These are phyloP conservation scores for Scedosporium boydii DNA, from an alignment of 2,329 filamentous ascomycete genomes.

Conservation along the genomic window DNA sequence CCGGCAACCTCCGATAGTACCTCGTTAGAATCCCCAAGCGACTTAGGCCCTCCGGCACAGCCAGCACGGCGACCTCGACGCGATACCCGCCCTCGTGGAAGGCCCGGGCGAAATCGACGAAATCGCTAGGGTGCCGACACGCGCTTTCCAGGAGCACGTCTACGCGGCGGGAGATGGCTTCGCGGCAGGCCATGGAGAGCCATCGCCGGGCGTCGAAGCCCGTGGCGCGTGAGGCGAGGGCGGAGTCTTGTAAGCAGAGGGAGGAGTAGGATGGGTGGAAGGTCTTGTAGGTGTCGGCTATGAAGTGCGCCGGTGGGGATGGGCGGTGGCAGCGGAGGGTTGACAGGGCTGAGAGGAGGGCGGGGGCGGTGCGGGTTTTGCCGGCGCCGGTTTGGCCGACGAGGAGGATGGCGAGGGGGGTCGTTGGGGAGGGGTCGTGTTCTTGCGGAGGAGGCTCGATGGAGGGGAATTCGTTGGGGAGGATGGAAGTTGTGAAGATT, in stretches of 20 bases:
- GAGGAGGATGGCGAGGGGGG: conserved; percentile 30
- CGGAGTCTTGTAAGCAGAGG: conserved; percentile 15
- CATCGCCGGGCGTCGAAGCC: conserved; percentile 32
- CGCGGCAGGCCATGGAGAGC: conserved; percentile 28
- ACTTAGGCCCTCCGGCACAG: conserved; percentile 30
- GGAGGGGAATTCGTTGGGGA: conserved; percentile 23
- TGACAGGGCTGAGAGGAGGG: conserved; percentile 23
- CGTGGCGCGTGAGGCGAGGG: conserved; percentile 27
- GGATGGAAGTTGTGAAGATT: conserved; percentile 21
- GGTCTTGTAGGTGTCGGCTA: conserved; percentile 39
- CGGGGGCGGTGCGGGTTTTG: conserved; percentile 33
- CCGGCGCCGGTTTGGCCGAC: conserved; percentile 40
- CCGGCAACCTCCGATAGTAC: conserved; percentile 25
- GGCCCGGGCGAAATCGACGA: conserved; percentile 22
- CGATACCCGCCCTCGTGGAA: conserved; percentile 25
- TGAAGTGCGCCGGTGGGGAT: conserved; percentile 25
- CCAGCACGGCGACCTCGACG: conserved; percentile 30
- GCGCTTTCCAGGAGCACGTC: conserved; percentile 35
- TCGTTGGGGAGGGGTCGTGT: not conserved
- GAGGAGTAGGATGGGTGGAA: conserved; percentile 33
- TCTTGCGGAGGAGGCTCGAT: conserved; percentile 5
- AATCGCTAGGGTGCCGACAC: conserved; percentile 32
- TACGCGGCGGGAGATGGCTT: conserved; percentile 19
- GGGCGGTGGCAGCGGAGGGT: conserved; percentile 2
- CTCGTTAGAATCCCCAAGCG: conserved; percentile 31